These are phyloP conservation scores for Zelopaecilomyces penicillatus DNA, from an alignment of 2,329 filamentous ascomycete species.

Conservation along the genomic window DNA sequence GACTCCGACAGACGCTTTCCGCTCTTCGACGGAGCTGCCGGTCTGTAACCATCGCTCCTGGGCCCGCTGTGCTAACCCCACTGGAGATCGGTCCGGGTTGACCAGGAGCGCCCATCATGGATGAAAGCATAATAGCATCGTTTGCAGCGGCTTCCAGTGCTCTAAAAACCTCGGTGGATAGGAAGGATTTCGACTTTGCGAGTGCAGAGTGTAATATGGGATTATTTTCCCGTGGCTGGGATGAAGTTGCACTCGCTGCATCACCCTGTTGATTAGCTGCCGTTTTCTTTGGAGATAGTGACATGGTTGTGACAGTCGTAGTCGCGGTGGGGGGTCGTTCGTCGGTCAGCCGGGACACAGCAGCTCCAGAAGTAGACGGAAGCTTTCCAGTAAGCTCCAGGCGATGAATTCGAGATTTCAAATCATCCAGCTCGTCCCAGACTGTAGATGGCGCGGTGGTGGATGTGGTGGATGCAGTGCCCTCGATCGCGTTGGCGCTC, in stretches of 20 bases:
- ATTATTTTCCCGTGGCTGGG: constrained; percentile 50
- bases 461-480: constrained; percentile 79
- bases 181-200: constrained; percentile 62
- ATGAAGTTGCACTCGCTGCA: constrained; percentile 33
- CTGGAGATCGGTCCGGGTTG: constrained; percentile 62
- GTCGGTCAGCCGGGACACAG: constrained; percentile 63
- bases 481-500: constrained; percentile 43
- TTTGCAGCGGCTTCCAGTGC: constrained; percentile 72
- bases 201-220: constrained; percentile 74
- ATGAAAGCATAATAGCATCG: constrained; percentile 72
- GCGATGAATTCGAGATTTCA: constrained; percentile 86
- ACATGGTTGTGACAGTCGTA: constrained; percentile 84
- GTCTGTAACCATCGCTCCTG: constrained; percentile 54
- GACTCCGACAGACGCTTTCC: constrained; percentile 82
- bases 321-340: constrained; percentile 86
- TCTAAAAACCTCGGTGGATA: constrained; percentile 65
- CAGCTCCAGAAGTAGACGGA: constrained; percentile 71
- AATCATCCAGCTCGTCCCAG: constrained; percentile 93
- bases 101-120: constrained; percentile 66
- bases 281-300: constrained; percentile 74
- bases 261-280: constrained; percentile 17
- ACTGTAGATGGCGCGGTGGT: constrained; percentile 86
- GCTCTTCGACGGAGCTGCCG: constrained; percentile 82
- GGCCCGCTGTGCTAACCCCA: constrained; percentile 54
- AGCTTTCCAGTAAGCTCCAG: constrained; percentile 85